Evolutionary conservation across 1,284 basidiomycete species (phyloP), one percentile per base, ranked within the genome.

Genomic region (Irpex lacteus): DNA sequence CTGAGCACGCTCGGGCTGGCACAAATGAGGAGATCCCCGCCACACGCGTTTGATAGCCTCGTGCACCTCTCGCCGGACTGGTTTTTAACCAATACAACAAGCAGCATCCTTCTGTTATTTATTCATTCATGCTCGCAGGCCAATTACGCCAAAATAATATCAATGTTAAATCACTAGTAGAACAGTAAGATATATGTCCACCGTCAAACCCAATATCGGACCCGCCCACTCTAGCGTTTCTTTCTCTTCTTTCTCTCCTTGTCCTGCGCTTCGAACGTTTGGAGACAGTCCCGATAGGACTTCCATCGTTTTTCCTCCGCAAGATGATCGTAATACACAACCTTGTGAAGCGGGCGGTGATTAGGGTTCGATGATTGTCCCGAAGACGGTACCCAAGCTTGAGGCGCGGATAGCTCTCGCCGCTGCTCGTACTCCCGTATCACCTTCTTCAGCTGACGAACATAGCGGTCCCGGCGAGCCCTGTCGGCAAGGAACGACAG

Each of bases 401-500:
- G 68, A 2, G 54, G 54, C 8, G 19, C 21, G 2, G 15, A 56
- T 56, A 26, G 9, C 9, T 56, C 54, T 50, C 55, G 6, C 64
- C 67, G 4, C 49, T 36, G 65, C 64, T 61, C 34, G 62, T 78
- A 47, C 67, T 65, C 34, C 15, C 65, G 63, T 60, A 78, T 66
- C 70, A 83, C 76, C 61, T 70, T 70, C 59, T 75, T 68, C 26
- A 82, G 81, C 61, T 88, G 80, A 66, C 82, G 82, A 61, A 78
- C 69, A 44, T 84, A 80, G 9, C 86, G 84, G 75, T 90, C 85
- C 72, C 87, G 88, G 58, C 85, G 69, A 53, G 87, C 88, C 53
- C 88, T 77, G 21, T 73, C 75, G 5, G 80, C 81, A 56, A 90
- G 73, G 37, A 87, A 83, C 61, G 85, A 81, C 67, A 82, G 80